phyloP scores from a whole-genome alignment of 257 asterid species.

The Lavandula angustifolia region DNA sequence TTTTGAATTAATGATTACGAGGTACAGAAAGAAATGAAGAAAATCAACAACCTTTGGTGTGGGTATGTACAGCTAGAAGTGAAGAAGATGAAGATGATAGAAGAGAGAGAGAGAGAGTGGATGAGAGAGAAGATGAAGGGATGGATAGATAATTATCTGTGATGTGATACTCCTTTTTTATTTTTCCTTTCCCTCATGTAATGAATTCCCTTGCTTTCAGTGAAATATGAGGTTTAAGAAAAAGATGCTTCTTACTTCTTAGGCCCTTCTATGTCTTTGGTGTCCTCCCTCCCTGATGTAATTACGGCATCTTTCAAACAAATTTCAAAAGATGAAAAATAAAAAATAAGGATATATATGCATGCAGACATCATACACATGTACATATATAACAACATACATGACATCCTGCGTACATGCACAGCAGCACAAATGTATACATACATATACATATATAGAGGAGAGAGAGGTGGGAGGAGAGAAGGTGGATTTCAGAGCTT shows the following conservation, averaged over 20 bases:
- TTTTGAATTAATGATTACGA: no score
- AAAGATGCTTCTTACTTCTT: constrained; percentile 46
- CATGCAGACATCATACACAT: constrained; percentile 12
- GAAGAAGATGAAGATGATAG: background rate
- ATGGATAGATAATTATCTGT: constrained; percentile 31
- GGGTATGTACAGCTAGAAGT: background rate
- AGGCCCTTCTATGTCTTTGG: constrained; percentile 33
- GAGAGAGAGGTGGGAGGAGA: constrained; percentile 25
- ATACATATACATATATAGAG: constrained; percentile 4
- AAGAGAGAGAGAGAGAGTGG: background rate
- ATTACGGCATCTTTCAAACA: constrained; percentile 4
- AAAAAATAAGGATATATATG: constrained; percentile 3
- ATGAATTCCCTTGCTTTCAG: constrained; percentile 47
- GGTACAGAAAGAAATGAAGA: background rate
- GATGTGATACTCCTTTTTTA: constrained; percentile 31
- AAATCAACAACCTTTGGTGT: background rate
- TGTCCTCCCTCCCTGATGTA: background rate
- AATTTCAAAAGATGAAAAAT: background rate
- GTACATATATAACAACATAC: background rate
- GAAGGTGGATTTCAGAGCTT: constrained; percentile 42
- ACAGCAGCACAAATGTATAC: background rate
- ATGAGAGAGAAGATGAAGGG: constrained; percentile 14
- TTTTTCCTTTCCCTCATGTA: background rate
- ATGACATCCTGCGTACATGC: background rate
- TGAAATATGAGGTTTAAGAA: constrained; percentile 45